Percentiles rank a stretch among this genome's conserved stretches.
These are phyloP conservation scores for Pelargonium nanum DNA, from an alignment of 345 rosid species.

Conservation along the genomic window DNA sequence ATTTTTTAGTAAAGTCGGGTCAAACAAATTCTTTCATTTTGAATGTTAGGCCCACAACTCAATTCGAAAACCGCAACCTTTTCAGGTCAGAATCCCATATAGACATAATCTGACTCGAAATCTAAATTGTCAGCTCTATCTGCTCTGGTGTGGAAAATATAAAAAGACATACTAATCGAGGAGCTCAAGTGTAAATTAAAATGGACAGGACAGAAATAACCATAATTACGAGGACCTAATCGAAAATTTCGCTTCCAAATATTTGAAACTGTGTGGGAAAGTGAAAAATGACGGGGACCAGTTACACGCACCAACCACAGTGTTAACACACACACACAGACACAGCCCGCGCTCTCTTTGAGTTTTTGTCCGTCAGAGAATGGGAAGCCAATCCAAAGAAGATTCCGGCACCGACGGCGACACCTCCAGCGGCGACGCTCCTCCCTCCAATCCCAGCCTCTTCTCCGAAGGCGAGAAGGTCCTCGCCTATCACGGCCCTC, in stretches of 20 bases:
- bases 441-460: constrained; percentile 42
- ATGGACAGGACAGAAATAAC: background rate
- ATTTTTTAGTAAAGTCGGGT: no score
- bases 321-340: no score
- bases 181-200: background rate
- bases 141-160: no score
- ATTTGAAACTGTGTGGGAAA: background rate
- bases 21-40: no score
- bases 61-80: no score
- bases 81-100: no score
- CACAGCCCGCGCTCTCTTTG: background rate
- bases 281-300: no score
- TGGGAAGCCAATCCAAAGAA: constrained; percentile 74
- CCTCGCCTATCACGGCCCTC: constrained; percentile 85
- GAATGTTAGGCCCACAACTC: no score
- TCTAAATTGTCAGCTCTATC: no score
- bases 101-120: no score
- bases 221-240: background rate
- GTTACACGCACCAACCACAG: background rate
- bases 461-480: constrained; percentile 79
- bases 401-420: constrained; percentile 60
- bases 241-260: background rate
- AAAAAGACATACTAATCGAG: no score
- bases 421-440: constrained; percentile 52
- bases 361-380: constrained; percentile 9